phyloP scores from a whole-genome alignment of 495 filamentous ascomycete genomes.

The Pyronema domesticum region DNA sequence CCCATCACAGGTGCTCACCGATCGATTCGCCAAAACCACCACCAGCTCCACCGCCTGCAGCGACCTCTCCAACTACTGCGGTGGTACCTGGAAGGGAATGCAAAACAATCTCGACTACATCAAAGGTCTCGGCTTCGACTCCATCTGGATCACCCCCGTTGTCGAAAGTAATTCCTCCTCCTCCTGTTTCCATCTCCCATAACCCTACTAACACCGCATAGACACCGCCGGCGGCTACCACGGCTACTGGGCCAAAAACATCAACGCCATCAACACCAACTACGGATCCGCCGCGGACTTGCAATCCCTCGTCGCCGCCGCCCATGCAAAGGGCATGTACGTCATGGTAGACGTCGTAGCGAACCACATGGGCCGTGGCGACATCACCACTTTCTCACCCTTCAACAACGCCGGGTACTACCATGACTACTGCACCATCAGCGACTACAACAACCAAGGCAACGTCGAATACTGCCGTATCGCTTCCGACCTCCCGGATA shows the following conservation, averaged over 20 bases:
- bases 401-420: constrained; percentile 50
- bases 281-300: constrained; percentile 52
- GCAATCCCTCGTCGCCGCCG: constrained; percentile 37
- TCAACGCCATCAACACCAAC: constrained; percentile 45
- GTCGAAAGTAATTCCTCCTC: constrained; percentile 32
- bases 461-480: constrained; percentile 21
- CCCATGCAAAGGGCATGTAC: constrained; percentile 49
- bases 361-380: constrained; percentile 57
- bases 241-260: constrained; percentile 59
- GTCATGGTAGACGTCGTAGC: constrained; percentile 67
- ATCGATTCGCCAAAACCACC: constrained; percentile 54
- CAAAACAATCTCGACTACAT: constrained; percentile 54
- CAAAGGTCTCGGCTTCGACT: constrained; percentile 62
- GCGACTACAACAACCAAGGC: constrained; percentile 38
- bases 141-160: constrained; percentile 68
- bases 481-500: constrained; percentile 43
- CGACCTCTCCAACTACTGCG: constrained; percentile 46
- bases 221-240: constrained; percentile 36
- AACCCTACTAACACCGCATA: constrained; percentile 1
- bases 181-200: not conserved
- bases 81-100: constrained; percentile 57
- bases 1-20: constrained; percentile 36
- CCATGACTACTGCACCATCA: constrained; percentile 47
- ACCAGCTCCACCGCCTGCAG: constrained; percentile 38
- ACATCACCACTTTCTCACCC: constrained; percentile 44